phyloP scores from a whole-genome alignment of 306 rosid genomes.

The Nissolia schottii region DNA sequence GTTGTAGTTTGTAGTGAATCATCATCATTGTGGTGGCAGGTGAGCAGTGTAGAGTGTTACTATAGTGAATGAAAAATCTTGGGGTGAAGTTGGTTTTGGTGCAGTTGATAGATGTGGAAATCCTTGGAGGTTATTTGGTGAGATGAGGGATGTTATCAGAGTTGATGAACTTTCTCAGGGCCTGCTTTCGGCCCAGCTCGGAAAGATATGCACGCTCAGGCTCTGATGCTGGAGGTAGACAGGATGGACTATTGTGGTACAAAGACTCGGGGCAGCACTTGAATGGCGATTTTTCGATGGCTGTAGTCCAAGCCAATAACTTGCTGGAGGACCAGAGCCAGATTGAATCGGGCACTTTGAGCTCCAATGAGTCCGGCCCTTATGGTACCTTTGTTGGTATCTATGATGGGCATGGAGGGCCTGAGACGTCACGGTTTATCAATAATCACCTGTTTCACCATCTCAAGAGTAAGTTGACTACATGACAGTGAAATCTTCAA shows the following conservation, averaged over 20 bases:
- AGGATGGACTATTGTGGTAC: conserved; percentile 69
- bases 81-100: conserved; percentile 24
- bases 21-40: conserved; percentile 29
- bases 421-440: conserved; percentile 60
- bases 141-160: conserved; percentile 75
- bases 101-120: conserved; percentile 61
- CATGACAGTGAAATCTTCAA: background rate
- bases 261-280: conserved; percentile 60
- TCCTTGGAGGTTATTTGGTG: conserved; percentile 51
- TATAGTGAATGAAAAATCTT: conserved; percentile 26
- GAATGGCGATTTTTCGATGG: conserved; percentile 66
- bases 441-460: conserved; percentile 58
- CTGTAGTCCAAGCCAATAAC: conserved; percentile 70
- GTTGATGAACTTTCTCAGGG: conserved; percentile 57
- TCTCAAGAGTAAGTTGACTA: conserved; percentile 54
- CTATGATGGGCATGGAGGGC: conserved; percentile 74
- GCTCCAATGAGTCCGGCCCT: conserved; percentile 54
- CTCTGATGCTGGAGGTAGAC: conserved; percentile 54
- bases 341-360: conserved; percentile 60
- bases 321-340: conserved; percentile 73
- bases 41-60: conserved; percentile 27
- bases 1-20: conserved; percentile 43
- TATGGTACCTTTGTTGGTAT: conserved; percentile 58
- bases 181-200: conserved; percentile 70
- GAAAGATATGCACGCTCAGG: conserved; percentile 28